phyloP scores from a whole-genome alignment of 1,284 basidiomycete species.

The Wolfiporia cocos region DNA sequence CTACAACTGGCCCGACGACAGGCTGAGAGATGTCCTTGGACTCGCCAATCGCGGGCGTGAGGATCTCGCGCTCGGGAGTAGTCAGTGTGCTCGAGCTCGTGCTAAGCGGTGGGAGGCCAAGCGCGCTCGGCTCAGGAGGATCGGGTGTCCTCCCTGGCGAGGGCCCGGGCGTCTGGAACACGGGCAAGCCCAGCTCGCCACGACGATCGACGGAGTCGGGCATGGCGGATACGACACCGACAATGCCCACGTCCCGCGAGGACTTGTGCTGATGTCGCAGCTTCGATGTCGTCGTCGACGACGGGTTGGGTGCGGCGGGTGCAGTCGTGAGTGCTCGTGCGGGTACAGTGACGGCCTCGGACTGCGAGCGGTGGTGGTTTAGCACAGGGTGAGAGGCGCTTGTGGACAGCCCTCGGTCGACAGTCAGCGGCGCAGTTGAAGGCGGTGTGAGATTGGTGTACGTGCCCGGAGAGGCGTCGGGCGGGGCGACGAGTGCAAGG shows the following conservation, averaged over 20 bases:
- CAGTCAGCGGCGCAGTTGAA: slow-evolving; percentile 35
- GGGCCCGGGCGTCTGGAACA: slow-evolving; percentile 49
- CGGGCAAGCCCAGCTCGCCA: slow-evolving; percentile 29
- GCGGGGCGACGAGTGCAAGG: slow-evolving; percentile 61
- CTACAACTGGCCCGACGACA: slow-evolving; percentile 53
- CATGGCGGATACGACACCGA: slow-evolving; percentile 33
- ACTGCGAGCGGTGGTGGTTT: slow-evolving; percentile 42
- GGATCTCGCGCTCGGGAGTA: slow-evolving; percentile 16
- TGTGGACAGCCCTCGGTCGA: slow-evolving; percentile 16
- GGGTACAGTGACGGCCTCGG: slow-evolving; percentile 28
- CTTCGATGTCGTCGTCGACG: slow-evolving; percentile 3
- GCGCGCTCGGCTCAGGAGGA: slow-evolving; percentile 21
- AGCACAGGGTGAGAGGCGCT: slow-evolving; percentile 8
- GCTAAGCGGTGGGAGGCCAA: slow-evolving; percentile 10
- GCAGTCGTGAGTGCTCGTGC: no score
- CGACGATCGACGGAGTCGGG: slow-evolving; percentile 12
- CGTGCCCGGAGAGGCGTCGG: slow-evolving; percentile 51
- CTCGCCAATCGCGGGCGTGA: slow-evolving; percentile 54
- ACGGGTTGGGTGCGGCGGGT: no score
- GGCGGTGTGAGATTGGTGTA: slow-evolving; percentile 48
- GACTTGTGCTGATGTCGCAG: slow-evolving; percentile 29
- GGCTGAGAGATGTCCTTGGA: slow-evolving; percentile 48
- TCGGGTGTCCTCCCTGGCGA: slow-evolving; percentile 35
- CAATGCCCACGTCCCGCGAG: slow-evolving; percentile 52
- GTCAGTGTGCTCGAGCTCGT: slow-evolving; percentile 9